phyloP scores from a whole-genome alignment of 306 rosid genomes.

The Leucaena leucocephala region DNA sequence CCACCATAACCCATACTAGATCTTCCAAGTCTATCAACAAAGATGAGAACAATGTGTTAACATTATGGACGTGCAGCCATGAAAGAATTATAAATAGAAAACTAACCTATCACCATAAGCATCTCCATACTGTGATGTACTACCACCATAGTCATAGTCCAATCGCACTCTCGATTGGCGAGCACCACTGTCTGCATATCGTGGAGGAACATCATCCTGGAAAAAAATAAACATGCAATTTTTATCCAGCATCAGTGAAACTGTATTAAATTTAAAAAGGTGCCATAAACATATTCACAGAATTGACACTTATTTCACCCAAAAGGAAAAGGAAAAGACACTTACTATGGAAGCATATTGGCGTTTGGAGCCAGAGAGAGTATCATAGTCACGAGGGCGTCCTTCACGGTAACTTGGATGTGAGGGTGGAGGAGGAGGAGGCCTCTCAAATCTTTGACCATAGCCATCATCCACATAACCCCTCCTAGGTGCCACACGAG shows the following conservation, averaged over 20 bases:
- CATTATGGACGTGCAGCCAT: neutral
- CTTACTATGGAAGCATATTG: slow-evolving; percentile 72
- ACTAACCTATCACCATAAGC: slow-evolving; percentile 83
- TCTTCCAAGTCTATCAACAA: slow-evolving; percentile 67
- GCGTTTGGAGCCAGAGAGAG: slow-evolving; percentile 83
- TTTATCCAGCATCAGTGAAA: neutral
- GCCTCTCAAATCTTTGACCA: slow-evolving; percentile 78
- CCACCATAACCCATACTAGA: slow-evolving; percentile 73
- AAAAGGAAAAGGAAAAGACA: neutral
- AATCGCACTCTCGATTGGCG: slow-evolving; percentile 89
- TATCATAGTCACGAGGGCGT: slow-evolving; percentile 73
- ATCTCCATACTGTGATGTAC: slow-evolving; percentile 78
- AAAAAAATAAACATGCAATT: neutral
- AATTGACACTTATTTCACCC: neutral
- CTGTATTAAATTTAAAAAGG: neutral
- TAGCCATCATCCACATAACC: slow-evolving; percentile 88
- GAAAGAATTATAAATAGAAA: slow-evolving; percentile 6
- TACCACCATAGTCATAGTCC: slow-evolving; percentile 80
- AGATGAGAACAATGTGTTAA: slow-evolving; percentile 11
- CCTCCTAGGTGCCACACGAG: slow-evolving; percentile 74
- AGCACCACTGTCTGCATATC: slow-evolving; percentile 68
- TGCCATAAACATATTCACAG: neutral
- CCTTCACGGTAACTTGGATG: slow-evolving; percentile 73
- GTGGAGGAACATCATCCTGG: slow-evolving; percentile 83
- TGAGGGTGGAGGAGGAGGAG: slow-evolving; percentile 68